Conservation (phyloP, 2,329 filamentous ascomycete species). For the Talaromyces verruculosus region DNA sequence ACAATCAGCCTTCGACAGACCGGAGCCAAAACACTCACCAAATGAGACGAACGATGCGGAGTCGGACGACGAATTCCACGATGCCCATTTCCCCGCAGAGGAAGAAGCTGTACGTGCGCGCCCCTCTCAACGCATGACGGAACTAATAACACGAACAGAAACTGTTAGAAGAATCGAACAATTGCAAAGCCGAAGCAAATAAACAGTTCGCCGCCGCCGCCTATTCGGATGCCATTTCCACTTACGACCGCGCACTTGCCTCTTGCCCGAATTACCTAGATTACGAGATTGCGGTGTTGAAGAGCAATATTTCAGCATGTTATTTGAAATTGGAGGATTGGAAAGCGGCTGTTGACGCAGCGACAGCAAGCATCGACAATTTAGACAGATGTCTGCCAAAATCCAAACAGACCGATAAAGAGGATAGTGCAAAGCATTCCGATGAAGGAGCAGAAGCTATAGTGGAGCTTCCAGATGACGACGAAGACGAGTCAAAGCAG, state of each 20-base stretch:
- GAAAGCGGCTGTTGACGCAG: conserved; percentile 75
- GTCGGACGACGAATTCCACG: conserved; percentile 43
- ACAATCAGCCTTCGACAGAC: not conserved
- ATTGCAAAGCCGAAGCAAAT: conserved; percentile 75
- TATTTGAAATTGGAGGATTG: conserved; percentile 81
- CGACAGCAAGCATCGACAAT: conserved; percentile 69
- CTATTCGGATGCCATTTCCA: conserved; percentile 75
- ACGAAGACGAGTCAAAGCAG: conserved; percentile 41
- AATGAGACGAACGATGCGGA: conserved; percentile 27
- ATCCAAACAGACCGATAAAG: conserved; percentile 50
- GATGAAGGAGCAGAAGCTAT: conserved; percentile 33
- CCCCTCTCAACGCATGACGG: conserved; percentile 14
- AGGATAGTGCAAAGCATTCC: conserved; percentile 31
- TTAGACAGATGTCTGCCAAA: conserved; percentile 51
- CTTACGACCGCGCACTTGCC: conserved; percentile 76
- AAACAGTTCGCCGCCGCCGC: conserved; percentile 69
- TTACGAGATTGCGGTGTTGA: conserved; percentile 82
- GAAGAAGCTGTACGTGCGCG: conserved; percentile 47
- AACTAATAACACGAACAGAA: conserved; percentile 45
- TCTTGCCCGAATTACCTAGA: conserved; percentile 81
- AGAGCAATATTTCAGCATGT: conserved; percentile 86
- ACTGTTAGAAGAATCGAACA: conserved; percentile 69
- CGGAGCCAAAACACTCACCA: not conserved
- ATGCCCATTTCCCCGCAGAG: conserved; percentile 47
- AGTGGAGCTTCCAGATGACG: conserved; percentile 50